Base-by-base conservation (phyloP, 306 rosid genomes). In the Mimosa bimucronata region DNA sequence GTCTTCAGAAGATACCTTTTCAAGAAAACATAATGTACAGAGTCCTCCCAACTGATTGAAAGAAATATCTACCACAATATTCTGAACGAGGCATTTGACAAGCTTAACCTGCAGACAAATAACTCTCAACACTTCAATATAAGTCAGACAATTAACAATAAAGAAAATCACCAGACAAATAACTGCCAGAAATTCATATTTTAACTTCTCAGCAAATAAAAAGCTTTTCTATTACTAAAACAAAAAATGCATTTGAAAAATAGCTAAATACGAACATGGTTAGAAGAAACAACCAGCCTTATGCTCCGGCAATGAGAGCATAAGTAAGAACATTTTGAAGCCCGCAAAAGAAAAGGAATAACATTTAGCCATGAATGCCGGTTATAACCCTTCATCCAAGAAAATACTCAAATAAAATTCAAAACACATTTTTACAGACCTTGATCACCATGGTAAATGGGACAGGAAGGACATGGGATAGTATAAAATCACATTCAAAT, bases 41-140 rank as follows among this genome's bases (percentile, higher is more conserved):
- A 94, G 95, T 79, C 97, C 98, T 80, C 98, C 98, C 81, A 94
- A 80, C 84, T 94, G 98, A 87, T 94, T 92, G 94, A 90, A 94
- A 75, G 98, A 94, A 66, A 94, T 90, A 84, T 94, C 98, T 69
- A 94, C 97, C 26, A 92, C 88, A 46, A 90, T 88, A 87, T 92
- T 83, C 85, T 92, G 92, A 82, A 94, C 90, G 79, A 94, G 84
- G 81, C 97, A 94, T 83, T 94, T 94, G 46, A 94, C 94, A 76
- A 94, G 97, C 89, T 92, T 94, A 84, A 94, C 98, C 97, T 94
- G 96, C 91, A 79, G 75, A 74, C 48, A 77, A 62, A 83, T 65
- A 76, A 80, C 37, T 55, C 75, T 69, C 75, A 66, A 58, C 70
- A 73, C 66, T 66, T 65, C 37, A 72, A 71, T 26, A 38, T 69